Conservation (phyloP, 768 basidiomycete genomes). For the Cubamyces sp. region DNA sequence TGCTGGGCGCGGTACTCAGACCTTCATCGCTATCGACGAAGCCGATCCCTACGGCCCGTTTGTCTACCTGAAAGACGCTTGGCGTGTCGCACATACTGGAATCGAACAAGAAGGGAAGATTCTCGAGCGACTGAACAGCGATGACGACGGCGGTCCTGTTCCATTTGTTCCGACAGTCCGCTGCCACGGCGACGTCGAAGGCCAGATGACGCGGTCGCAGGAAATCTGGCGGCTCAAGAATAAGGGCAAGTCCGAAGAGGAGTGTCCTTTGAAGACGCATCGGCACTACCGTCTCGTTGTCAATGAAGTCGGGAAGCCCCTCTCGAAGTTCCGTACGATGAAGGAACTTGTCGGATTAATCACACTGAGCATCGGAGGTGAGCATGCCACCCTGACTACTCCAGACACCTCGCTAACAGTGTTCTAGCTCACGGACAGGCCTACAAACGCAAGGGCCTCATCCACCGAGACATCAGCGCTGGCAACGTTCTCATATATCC, state of each 20-base stretch:
- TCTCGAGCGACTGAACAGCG: not conserved
- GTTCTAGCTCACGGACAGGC: constrained; percentile 1
- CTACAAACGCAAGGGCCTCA: not conserved
- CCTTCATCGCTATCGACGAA: constrained; percentile 3
- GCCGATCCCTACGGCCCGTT: not conserved
- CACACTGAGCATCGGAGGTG: not conserved
- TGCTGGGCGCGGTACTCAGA: constrained; percentile 6
- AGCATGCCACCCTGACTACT: not conserved
- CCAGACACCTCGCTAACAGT: not conserved
- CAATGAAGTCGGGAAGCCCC: not conserved
- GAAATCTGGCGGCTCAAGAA: not conserved
- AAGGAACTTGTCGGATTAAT: not conserved
- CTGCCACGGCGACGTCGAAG: not conserved
- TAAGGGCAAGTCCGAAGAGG: not conserved
- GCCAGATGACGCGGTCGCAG: not conserved
- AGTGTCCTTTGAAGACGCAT: not conserved
- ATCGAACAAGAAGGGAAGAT: not conserved
- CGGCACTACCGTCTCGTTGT: constrained; percentile 13
- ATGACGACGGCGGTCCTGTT: not conserved
- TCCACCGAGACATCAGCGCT: constrained; percentile 17
- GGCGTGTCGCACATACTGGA: not conserved
- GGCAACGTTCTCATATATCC: constrained; percentile 11
- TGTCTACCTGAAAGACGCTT: constrained; percentile 9
- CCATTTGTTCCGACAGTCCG: not conserved
- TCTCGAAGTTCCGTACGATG: not conserved